Percentiles rank a stretch among this genome's conserved stretches.
Conservation (phyloP, 768 basidiomycete species). For the Lactarius indigo region DNA sequence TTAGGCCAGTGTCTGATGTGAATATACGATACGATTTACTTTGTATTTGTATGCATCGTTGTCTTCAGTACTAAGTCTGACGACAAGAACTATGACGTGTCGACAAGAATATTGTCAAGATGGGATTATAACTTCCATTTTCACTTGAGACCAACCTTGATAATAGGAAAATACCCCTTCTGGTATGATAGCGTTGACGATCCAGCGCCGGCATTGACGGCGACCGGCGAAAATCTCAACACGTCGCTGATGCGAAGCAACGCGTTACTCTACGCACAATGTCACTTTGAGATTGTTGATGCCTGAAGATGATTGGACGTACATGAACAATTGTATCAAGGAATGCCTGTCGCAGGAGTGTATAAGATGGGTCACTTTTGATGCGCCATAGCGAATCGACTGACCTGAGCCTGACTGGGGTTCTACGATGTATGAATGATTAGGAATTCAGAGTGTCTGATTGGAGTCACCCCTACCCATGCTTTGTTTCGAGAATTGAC, state of each 20-base stretch:
- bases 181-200: slow-evolving; percentile 32
- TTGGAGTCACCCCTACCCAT: slow-evolving; percentile 25
- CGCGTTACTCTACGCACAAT: slow-evolving; percentile 27
- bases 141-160: slow-evolving; percentile 27
- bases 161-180: slow-evolving; percentile 33
- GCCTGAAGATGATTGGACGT: slow-evolving; percentile 3
- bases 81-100: slow-evolving; percentile 30
- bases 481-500: slow-evolving; percentile 27
- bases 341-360: slow-evolving; percentile 26
- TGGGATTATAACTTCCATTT: background rate
- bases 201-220: slow-evolving; percentile 19
- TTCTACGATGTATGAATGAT: slow-evolving; percentile 16
- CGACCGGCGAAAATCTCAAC: slow-evolving; percentile 28
- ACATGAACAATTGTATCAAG: slow-evolving; percentile 29
- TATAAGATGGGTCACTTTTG: background rate
- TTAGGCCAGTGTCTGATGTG: background rate
- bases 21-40: slow-evolving; percentile 23
- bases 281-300: background rate
- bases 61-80: slow-evolving; percentile 33
- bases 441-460: background rate
- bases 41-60: slow-evolving; percentile 33
- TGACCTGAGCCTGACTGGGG: slow-evolving; percentile 32
- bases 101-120: background rate
- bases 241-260: slow-evolving; percentile 34
- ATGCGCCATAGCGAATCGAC: background rate